These are phyloP conservation scores for Claviceps humidiphila DNA, from an alignment of 2,329 filamentous ascomycete genomes.

Conservation along the genomic window DNA sequence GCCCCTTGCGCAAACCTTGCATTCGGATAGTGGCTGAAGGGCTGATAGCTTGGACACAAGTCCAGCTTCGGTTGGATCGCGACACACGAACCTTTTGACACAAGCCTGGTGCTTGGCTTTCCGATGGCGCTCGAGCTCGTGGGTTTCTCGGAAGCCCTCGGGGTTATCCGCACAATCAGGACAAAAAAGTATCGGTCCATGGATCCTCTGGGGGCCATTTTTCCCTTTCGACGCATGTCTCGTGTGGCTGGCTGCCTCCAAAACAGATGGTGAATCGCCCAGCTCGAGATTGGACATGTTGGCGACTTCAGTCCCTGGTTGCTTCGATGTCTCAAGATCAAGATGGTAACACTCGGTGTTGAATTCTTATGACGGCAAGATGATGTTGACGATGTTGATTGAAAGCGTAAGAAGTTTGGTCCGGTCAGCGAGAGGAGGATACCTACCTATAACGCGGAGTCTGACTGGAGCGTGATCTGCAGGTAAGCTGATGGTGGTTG, in stretches of 20 bases:
- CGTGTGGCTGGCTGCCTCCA: conserved; percentile 7
- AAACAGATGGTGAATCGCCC: conserved; percentile 6
- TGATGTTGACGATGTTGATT: conserved; percentile 29
- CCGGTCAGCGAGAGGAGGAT: neutral
- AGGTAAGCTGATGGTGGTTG: no score
- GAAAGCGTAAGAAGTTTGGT: conserved; percentile 32
- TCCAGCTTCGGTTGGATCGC: conserved; percentile 33
- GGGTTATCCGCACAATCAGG: conserved; percentile 56
- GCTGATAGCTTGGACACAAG: conserved; percentile 31
- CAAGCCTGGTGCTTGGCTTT: conserved; percentile 48
- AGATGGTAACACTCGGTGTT: conserved; percentile 31
- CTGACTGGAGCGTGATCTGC: conserved; percentile 4
- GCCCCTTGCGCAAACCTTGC: conserved; percentile 64
- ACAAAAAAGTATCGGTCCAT: conserved; percentile 60
- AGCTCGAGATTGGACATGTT: conserved; percentile 34
- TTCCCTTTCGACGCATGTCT: conserved; percentile 28
- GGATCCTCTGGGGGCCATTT: conserved; percentile 28
- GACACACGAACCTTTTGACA: conserved; percentile 45
- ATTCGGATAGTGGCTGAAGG: conserved; percentile 57
- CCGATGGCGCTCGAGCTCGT: conserved; percentile 61
- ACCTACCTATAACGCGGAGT: neutral
- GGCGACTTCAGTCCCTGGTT: conserved; percentile 28
- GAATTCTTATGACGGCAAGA: conserved; percentile 32
- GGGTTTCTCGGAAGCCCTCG: conserved; percentile 72
- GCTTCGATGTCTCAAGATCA: conserved; percentile 29